Percentiles rank a stretch among this genome's conserved stretches.
phyloP scores from a whole-genome alignment of 2,329 filamentous ascomycete genomes.

The Boeremia exigua region DNA sequence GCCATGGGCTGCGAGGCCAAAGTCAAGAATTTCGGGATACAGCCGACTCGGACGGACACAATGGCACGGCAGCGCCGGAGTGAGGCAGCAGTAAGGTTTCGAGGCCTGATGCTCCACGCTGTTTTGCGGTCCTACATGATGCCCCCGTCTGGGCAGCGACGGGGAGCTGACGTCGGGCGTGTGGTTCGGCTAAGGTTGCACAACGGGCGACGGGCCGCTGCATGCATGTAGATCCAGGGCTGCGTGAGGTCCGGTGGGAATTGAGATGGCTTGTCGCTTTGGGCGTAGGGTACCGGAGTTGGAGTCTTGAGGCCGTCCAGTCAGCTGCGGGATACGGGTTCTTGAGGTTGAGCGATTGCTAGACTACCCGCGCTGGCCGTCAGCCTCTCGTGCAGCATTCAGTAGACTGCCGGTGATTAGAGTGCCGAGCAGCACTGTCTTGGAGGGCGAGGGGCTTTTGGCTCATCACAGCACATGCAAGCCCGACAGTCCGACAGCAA shows the following conservation, averaged over 20 bases:
- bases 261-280: slow-evolving; percentile 1
- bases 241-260: not conserved
- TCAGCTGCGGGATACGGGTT: not conserved
- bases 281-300: slow-evolving; percentile 7
- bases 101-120: no score
- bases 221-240: slow-evolving; percentile 16
- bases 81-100: no score
- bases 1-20: not conserved
- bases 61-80: no score
- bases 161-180: not conserved
- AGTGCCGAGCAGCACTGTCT: not conserved
- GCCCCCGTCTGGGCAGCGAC: no score
- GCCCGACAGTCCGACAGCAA: not conserved
- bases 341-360: not conserved
- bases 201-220: slow-evolving; percentile 12
- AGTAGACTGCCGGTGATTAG: no score
- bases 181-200: slow-evolving; percentile 4
- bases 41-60: no score
- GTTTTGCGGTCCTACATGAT: no score
- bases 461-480: no score
- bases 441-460: not conserved
- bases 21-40: not conserved
- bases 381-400: no score
- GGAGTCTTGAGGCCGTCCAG: not conserved
- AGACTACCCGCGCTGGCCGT: not conserved